phyloP scores from a whole-genome alignment of 805 yeast species.

The Priceomyces fermenticarens region DNA sequence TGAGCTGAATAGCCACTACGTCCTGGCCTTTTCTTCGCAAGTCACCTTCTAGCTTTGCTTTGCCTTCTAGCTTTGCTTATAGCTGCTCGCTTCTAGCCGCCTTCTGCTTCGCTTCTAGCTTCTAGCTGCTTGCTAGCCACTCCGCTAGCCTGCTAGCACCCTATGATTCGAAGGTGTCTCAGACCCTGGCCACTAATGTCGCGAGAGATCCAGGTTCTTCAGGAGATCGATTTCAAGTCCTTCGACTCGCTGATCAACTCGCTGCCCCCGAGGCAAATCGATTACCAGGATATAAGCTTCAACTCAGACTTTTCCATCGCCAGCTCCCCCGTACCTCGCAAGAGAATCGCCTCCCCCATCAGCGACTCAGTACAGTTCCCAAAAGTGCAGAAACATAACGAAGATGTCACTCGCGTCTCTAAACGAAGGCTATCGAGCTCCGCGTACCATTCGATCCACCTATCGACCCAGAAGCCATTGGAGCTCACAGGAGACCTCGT shows the following conservation, averaged over 20 bases:
- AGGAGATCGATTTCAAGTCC: slow-evolving; percentile 4
- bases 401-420: background rate
- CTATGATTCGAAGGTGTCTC: no score
- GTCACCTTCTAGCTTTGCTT: no score
- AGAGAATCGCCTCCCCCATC: background rate
- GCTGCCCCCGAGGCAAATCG: background rate
- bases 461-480: slow-evolving; percentile 24
- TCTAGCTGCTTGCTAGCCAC: no score
- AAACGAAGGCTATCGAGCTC: background rate
- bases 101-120: no score
- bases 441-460: slow-evolving; percentile 23
- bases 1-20: no score
- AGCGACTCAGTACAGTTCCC: background rate
- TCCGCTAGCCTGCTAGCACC: no score
- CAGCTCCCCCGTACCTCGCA: background rate
- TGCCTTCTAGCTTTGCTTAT: no score
- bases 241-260: slow-evolving; percentile 4
- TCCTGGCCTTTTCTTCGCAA: no score
- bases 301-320: slow-evolving; percentile 3
- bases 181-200: no score
- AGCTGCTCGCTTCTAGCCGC: no score
- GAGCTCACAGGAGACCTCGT: background rate
- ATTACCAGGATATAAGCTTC: slow-evolving; percentile 5
- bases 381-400: background rate
- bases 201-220: background rate